Evolutionary conservation across 768 basidiomycete genomes (phyloP).

Genomic region (Termitomyces bulborhizus): DNA sequence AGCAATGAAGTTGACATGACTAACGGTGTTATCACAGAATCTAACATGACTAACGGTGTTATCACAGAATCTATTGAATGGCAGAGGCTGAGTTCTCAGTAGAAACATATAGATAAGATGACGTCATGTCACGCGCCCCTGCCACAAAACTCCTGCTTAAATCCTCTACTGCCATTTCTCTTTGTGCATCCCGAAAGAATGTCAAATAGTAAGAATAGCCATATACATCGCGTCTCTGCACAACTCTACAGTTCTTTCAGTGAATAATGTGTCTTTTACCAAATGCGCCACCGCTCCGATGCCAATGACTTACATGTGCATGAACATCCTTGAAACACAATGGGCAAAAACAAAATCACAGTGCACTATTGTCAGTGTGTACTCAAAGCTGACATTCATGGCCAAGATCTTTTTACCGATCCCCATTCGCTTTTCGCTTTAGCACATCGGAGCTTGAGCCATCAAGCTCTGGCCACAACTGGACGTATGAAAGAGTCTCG

Average conservation of each 20-base stretch:
- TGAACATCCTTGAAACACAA: too few species aligned
- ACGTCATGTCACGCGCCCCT: too few species aligned
- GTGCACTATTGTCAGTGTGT: not conserved
- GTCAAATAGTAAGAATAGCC: too few species aligned
- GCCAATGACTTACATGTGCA: not conserved
- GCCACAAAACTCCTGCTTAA: not conserved
- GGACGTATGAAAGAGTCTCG: not conserved
- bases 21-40: too few species aligned
- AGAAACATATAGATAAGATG: too few species aligned
- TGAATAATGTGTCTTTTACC: not conserved
- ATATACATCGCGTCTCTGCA: too few species aligned
- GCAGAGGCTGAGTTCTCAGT: not conserved
- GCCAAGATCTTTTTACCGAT: not conserved
- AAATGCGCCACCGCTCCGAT: not conserved
- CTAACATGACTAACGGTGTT: not conserved
- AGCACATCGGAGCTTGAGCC: not conserved
- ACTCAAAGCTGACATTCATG: not conserved
- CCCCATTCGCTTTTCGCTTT: too few species aligned
- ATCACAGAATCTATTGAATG: too few species aligned
- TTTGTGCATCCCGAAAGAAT: not conserved
- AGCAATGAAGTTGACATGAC: slow-evolving; percentile 11
- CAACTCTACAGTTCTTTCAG: too few species aligned
- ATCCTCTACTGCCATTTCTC: not conserved
- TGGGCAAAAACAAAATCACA: not conserved
- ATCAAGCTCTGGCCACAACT: not conserved